Conservation (phyloP, 768 basidiomycete genomes). For the Amanita jacksonii region DNA sequence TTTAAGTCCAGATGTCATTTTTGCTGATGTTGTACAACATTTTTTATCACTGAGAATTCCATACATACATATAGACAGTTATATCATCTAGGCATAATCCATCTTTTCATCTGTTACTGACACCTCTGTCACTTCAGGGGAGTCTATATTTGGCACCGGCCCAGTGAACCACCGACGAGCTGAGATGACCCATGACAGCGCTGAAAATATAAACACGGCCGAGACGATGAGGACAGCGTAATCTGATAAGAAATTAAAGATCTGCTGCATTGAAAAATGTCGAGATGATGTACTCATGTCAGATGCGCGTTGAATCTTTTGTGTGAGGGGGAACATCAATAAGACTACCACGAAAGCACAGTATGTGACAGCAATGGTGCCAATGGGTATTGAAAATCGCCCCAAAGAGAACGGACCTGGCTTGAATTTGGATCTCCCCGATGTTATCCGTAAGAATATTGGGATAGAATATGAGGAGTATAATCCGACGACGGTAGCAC, state of each 20-base stretch:
- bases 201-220: slow-evolving; percentile 21
- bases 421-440: slow-evolving; percentile 20
- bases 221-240: slow-evolving; percentile 23
- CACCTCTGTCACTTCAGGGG: too few relatives aligned
- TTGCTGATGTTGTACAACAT: too few relatives aligned
- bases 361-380: slow-evolving; percentile 20
- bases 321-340: slow-evolving; percentile 23
- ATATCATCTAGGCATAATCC: too few relatives aligned
- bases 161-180: slow-evolving; percentile 26
- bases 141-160: slow-evolving; percentile 21
- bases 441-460: slow-evolving; percentile 26
- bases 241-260: slow-evolving; percentile 12
- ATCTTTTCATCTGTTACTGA: too few relatives aligned
- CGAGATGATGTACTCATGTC: slow-evolving; percentile 24
- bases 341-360: slow-evolving; percentile 24
- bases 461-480: slow-evolving; percentile 30
- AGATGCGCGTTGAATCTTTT: slow-evolving; percentile 12
- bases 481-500: slow-evolving; percentile 23
- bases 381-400: slow-evolving; percentile 20
- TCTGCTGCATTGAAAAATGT: too few relatives aligned
- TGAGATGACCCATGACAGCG: slow-evolving; percentile 23
- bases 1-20: too few relatives aligned
- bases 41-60: too few relatives aligned
- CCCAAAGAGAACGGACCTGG: slow-evolving; percentile 27
- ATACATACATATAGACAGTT: too few relatives aligned